These are phyloP conservation scores for Flaveria floridana DNA, from an alignment of 140 eudicot species.

Conservation along the genomic window DNA sequence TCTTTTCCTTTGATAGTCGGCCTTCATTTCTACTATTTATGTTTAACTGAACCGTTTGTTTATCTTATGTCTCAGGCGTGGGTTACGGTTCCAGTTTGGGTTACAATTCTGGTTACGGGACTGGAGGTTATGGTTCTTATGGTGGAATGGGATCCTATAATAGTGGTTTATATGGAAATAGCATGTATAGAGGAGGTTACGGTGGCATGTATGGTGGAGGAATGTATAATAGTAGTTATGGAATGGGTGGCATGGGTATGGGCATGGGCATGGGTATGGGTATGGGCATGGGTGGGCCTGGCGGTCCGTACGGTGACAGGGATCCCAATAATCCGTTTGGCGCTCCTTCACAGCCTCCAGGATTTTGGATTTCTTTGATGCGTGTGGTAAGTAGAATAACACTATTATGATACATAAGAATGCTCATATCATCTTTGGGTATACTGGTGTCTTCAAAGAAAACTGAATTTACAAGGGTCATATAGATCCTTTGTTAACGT, in stretches of 20 bases:
- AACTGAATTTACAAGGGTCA: neutral
- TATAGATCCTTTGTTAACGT: neutral
- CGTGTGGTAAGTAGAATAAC: slow-evolving; percentile 61
- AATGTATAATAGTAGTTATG: slow-evolving; percentile 41
- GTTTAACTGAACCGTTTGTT: slow-evolving; percentile 8
- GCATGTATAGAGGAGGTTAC: slow-evolving; percentile 71
- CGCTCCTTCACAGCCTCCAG: slow-evolving; percentile 82
- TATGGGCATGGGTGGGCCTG: slow-evolving; percentile 55
- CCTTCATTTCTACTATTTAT: neutral
- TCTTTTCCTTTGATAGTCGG: neutral
- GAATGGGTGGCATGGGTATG: slow-evolving; percentile 57
- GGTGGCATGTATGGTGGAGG: slow-evolving; percentile 52
- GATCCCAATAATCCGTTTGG: slow-evolving; percentile 91
- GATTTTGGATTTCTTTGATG: slow-evolving; percentile 83
- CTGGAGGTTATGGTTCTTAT: slow-evolving; percentile 52
- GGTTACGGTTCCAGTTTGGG: slow-evolving; percentile 56
- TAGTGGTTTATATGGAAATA: slow-evolving; percentile 67
- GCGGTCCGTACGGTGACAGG: slow-evolving; percentile 64
- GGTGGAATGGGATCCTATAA: slow-evolving; percentile 58
- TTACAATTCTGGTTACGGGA: slow-evolving; percentile 65
- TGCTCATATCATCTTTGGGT: neutral
- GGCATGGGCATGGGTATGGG: slow-evolving; percentile 72
- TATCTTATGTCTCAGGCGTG: slow-evolving; percentile 28
- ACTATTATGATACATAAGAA: neutral
- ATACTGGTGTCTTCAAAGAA: neutral